Conservation (phyloP, 495 filamentous ascomycete species). For the Letharia lupina region DNA sequence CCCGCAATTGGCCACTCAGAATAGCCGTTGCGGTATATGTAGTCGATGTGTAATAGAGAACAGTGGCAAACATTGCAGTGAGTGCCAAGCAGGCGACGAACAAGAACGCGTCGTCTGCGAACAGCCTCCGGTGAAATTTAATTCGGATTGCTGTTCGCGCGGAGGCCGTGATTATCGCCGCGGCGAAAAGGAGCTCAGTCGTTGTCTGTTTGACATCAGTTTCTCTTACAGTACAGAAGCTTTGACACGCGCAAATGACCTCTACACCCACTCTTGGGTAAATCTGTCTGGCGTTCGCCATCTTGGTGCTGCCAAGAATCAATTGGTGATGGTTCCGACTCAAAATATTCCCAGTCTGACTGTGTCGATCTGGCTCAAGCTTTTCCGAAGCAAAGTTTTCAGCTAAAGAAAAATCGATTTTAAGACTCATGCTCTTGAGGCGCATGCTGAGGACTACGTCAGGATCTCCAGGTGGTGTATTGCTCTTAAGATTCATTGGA, state of each 20-base stretch:
- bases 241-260: background rate
- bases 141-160: background rate
- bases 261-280: background rate
- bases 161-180: background rate
- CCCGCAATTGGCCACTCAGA: background rate
- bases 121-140: background rate
- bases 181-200: background rate
- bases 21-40: background rate
- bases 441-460: too few species aligned
- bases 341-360: too few species aligned
- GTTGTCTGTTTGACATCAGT: background rate
- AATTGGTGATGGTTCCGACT: too few species aligned
- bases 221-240: background rate
- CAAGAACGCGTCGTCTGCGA: background rate
- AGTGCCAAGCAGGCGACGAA: slow-evolving; percentile 1
- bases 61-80: background rate
- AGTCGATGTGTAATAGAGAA: background rate
- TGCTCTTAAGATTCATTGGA: too few species aligned
- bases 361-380: too few species aligned
- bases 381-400: too few species aligned
- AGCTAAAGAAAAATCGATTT: too few species aligned
- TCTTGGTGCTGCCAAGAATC: background rate
- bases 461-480: too few species aligned
- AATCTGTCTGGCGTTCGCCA: background rate
- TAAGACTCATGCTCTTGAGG: too few species aligned